phyloP scores from a whole-genome alignment of 768 basidiomycete species.

The Agrocybe pediades region DNA sequence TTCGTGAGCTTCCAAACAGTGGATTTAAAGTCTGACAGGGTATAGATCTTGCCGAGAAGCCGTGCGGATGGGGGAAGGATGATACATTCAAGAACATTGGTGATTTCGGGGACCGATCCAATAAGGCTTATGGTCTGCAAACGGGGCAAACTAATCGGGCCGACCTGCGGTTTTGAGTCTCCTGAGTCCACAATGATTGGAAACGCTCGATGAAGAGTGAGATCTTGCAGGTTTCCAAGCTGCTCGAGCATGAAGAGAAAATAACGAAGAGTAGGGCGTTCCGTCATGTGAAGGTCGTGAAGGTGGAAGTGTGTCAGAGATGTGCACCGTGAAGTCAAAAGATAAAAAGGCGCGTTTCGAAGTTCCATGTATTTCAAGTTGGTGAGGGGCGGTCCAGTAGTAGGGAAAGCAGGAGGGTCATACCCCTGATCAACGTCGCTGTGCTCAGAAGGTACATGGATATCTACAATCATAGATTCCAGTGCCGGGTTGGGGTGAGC shows the following conservation, averaged over 20 bases:
- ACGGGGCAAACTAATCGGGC: slow-evolving; percentile 25
- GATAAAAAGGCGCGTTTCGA: slow-evolving; percentile 35
- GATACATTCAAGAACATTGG: slow-evolving; percentile 30
- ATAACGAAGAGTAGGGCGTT: slow-evolving; percentile 34
- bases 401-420: slow-evolving; percentile 28
- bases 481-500: slow-evolving; percentile 35
- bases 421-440: slow-evolving; percentile 20
- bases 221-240: slow-evolving; percentile 31
- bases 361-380: slow-evolving; percentile 36
- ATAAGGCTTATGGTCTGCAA: slow-evolving; percentile 30
- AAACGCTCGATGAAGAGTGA: slow-evolving; percentile 36
- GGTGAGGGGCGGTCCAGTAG: slow-evolving; percentile 28
- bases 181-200: slow-evolving; percentile 26
- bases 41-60: slow-evolving; percentile 27
- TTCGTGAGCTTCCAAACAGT: slow-evolving; percentile 28
- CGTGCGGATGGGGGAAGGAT: slow-evolving; percentile 25
- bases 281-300: slow-evolving; percentile 35
- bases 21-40: slow-evolving; percentile 27
- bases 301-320: slow-evolving; percentile 37
- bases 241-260: slow-evolving; percentile 34
- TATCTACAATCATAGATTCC: slow-evolving; percentile 34
- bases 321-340: slow-evolving; percentile 36
- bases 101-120: slow-evolving; percentile 32
- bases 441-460: slow-evolving; percentile 20
- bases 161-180: slow-evolving; percentile 15